These are phyloP conservation scores for Nakaseomyces kungkrabaensis DNA, from an alignment of 1,139 yeast species.

Conservation along the genomic window DNA sequence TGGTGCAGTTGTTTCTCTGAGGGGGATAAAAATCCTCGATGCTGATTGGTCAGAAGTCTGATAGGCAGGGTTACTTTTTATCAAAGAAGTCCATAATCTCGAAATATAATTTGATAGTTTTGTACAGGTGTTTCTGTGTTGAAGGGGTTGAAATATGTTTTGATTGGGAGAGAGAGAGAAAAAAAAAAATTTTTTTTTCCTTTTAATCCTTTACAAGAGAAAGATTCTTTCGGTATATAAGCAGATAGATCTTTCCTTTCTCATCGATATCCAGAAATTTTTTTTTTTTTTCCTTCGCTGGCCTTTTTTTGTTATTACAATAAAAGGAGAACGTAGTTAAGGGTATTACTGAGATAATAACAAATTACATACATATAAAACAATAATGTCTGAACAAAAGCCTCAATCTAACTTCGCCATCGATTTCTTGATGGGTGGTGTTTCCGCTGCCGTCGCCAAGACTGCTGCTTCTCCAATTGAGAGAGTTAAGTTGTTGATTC, in stretches of 20 bases:
- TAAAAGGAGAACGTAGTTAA: neutral
- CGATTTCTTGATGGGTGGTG: conserved; percentile 73
- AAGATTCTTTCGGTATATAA: no score
- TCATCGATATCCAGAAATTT: no score
- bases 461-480: conserved; percentile 80
- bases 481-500: conserved; percentile 70
- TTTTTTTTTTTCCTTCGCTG: neutral
- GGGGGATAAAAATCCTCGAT: neutral
- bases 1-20: no score
- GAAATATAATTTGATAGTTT: no score
- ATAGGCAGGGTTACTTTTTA: no score
- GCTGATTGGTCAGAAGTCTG: neutral
- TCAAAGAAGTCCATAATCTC: no score
- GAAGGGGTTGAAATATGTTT: no score
- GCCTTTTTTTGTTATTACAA: neutral
- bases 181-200: neutral
- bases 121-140: no score
- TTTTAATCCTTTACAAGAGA: no score
- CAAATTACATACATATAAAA: neutral
- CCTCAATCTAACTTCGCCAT: conserved; percentile 34
- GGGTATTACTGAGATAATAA: neutral
- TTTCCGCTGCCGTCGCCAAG: conserved; percentile 76
- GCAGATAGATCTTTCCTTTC: no score
- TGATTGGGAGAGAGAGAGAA: neutral
- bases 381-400: conserved; percentile 12